These are phyloP conservation scores for Rubroshorea leprosula DNA, from an alignment of 345 rosid genomes.

Conservation along the genomic window DNA sequence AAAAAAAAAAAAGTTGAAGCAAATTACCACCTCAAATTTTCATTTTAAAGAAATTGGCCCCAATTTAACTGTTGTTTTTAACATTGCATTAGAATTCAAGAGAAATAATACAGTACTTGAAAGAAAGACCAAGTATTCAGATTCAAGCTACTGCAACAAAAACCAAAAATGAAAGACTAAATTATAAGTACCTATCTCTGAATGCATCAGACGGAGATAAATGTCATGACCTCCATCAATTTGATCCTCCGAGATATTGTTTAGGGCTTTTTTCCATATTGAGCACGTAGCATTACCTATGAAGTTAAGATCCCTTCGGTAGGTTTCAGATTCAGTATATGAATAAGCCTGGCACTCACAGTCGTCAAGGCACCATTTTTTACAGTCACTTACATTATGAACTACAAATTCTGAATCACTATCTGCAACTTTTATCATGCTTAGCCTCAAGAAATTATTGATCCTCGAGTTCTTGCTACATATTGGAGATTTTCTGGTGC, in stretches of 20 bases:
- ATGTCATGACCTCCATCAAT: slow-evolving; percentile 1
- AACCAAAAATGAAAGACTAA: background rate
- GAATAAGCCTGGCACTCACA: slow-evolving; percentile 35
- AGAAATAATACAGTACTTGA: background rate
- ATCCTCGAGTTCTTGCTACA: slow-evolving; percentile 1
- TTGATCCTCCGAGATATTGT: slow-evolving; percentile 11
- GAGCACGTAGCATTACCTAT: slow-evolving; percentile 10
- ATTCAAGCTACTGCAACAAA: background rate
- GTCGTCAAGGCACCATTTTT: slow-evolving; percentile 5
- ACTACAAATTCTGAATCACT: rapidly evolving
- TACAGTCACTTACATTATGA: slow-evolving; percentile 7
- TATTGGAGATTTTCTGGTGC: slow-evolving; percentile 16
- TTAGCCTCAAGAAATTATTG: slow-evolving; percentile 15
- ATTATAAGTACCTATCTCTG: slow-evolving; percentile 20
- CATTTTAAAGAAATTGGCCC: too few species aligned
- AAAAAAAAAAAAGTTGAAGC: too few species aligned
- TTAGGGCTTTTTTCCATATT: slow-evolving; percentile 22
- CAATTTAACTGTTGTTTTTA: too few species aligned
- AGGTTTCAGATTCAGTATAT: background rate
- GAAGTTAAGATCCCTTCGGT: background rate
- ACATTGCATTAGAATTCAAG: too few species aligned
- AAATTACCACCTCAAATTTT: too few species aligned
- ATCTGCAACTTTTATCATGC: slow-evolving; percentile 12
- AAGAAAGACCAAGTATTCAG: background rate
- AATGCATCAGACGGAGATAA: slow-evolving; percentile 11